Percentiles rank a stretch among this genome's conserved stretches.
phyloP scores from a whole-genome alignment of 1,284 basidiomycete genomes.

The Austroboletus novae-zelandiae region DNA sequence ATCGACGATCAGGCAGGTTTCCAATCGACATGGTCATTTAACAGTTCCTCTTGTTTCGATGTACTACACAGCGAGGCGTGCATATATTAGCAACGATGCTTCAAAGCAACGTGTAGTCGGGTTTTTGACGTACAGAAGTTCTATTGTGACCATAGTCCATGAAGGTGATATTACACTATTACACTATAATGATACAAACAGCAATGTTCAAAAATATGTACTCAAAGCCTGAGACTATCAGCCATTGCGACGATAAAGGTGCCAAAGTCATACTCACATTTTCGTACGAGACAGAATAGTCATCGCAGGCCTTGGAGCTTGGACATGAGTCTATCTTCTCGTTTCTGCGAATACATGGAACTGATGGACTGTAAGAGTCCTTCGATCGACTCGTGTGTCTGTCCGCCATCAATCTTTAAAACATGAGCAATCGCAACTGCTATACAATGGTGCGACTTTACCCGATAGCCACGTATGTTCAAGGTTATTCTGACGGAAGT shows the following conservation, averaged over 20 bases:
- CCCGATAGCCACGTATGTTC: conserved; percentile 52
- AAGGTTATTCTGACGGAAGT: conserved; percentile 45
- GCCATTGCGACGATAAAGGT: background rate
- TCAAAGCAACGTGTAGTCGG: too few species aligned
- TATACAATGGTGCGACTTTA: conserved; percentile 23
- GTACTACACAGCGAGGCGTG: background rate
- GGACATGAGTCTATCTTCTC: conserved; percentile 45
- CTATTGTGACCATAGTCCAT: background rate
- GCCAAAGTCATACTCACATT: conserved; percentile 7
- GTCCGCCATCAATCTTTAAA: conserved; percentile 19
- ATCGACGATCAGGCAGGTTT: conserved; percentile 39
- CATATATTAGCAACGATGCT: background rate
- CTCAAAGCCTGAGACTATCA: conserved; percentile 4
- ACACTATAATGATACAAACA: conserved; percentile 15
- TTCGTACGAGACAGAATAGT: background rate
- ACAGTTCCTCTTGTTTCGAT: background rate
- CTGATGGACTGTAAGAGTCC: conserved; percentile 52
- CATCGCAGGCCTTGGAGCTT: conserved; percentile 47
- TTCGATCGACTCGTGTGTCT: conserved; percentile 55
- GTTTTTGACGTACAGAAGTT: too few species aligned
- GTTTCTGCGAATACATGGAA: conserved; percentile 45
- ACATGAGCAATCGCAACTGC: conserved; percentile 8
- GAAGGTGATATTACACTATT: conserved; percentile 4
- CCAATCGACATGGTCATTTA: conserved; percentile 4
- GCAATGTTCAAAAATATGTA: background rate